Evolutionary conservation across 768 basidiomycete genomes (phyloP).

Genomic region (Lactarius deliciosus): DNA sequence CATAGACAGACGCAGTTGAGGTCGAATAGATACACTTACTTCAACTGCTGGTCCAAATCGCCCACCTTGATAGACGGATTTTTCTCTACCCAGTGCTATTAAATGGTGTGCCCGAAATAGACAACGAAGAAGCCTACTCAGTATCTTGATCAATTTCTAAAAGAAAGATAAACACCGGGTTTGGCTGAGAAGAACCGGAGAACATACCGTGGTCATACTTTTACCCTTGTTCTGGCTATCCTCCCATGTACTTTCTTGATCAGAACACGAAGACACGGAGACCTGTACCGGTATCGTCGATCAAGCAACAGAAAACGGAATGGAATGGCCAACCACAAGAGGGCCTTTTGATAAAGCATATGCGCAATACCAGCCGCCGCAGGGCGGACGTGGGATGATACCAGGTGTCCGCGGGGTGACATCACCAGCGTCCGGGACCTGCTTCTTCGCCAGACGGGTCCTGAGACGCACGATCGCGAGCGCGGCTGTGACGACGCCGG

Average conservation of each 20-base stretch:
- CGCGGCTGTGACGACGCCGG: not conserved
- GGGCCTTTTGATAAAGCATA: slow-evolving; percentile 5
- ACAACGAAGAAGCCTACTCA: slow-evolving; percentile 7
- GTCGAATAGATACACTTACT: slow-evolving; percentile 11
- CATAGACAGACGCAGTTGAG: not conserved
- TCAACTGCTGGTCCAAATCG: slow-evolving; percentile 6
- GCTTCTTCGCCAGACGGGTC: not conserved
- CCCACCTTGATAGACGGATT: slow-evolving; percentile 12
- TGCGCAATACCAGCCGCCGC: not conserved
- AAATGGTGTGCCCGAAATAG: not conserved
- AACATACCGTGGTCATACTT: slow-evolving; percentile 25
- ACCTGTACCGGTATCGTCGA: slow-evolving; percentile 14
- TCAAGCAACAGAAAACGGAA: not conserved
- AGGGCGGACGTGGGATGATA: not conserved
- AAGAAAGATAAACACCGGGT: not conserved
- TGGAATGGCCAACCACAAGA: slow-evolving; percentile 10
- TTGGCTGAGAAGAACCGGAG: not conserved
- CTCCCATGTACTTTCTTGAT: slow-evolving; percentile 19
- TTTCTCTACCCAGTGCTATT: slow-evolving; percentile 2
- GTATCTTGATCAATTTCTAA: slow-evolving; percentile 13
- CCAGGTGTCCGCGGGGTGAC: not conserved
- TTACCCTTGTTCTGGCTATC: slow-evolving; percentile 15
- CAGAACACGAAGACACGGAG: slow-evolving; percentile 19
- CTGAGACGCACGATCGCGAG: slow-evolving; percentile 14
- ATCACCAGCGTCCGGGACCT: not conserved